Evolutionary conservation across 78 protist species (phyloP).

Genomic region (Cyanophora paradoxa): DNA sequence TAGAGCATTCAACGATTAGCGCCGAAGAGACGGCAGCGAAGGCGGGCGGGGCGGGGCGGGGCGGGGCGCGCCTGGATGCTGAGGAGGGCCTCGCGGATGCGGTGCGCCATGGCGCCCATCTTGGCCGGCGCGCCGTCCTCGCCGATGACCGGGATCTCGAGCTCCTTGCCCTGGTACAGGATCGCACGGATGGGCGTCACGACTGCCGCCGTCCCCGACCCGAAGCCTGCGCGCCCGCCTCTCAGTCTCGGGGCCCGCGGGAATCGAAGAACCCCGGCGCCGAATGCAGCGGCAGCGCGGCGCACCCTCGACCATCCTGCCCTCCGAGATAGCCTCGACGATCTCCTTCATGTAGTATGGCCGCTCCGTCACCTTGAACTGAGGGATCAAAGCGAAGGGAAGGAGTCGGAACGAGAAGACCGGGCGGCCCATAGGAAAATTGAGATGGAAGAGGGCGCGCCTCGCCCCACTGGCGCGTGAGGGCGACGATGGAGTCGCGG

Average conservation of each 20-base stretch:
- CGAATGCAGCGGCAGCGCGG: background rate
- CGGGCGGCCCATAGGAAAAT: too few relatives aligned
- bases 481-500: constrained; percentile 80
- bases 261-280: background rate
- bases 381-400: too few relatives aligned
- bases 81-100: background rate
- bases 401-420: too few relatives aligned
- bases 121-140: too few relatives aligned
- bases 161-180: constrained; percentile 69
- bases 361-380: constrained; percentile 81
- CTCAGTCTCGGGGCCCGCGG: too few relatives aligned
- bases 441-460: too few relatives aligned
- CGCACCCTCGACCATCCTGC: constrained; percentile 42
- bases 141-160: constrained; percentile 32
- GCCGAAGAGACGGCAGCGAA: too few relatives aligned
- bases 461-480: constrained; percentile 63
- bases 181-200: constrained; percentile 77
- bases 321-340: constrained; percentile 54
- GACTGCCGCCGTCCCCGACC: constrained; percentile 95
- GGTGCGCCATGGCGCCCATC: background rate
- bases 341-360: constrained; percentile 75
- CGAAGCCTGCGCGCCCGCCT: too few relatives aligned
- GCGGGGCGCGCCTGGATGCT: too few relatives aligned
- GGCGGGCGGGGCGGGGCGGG: too few relatives aligned
- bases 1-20: too few relatives aligned